Evolutionary conservation across 345 rosid species (phyloP).

Genomic region (Eucalyptus marginata): DNA sequence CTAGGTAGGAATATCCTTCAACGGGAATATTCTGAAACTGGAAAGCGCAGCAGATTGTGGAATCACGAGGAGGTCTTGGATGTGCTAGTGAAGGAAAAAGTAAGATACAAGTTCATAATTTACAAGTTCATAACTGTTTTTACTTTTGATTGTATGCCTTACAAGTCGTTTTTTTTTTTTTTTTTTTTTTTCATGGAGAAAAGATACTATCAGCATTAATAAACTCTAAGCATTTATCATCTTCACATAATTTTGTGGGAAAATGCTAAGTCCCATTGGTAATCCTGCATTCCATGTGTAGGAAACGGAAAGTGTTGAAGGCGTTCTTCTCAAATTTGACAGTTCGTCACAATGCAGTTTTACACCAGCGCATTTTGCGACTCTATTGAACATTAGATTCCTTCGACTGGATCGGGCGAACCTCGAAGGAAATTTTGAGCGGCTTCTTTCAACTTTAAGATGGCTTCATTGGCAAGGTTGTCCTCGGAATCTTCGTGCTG

Average conservation of each 20-base stretch:
- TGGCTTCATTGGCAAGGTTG: neutral
- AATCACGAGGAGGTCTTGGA: neutral
- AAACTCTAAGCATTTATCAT: neutral
- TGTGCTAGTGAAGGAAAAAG: neutral
- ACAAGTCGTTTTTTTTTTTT: too few species aligned
- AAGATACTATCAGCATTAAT: too few species aligned
- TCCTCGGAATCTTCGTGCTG: neutral
- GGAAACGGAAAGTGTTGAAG: fast-evolving
- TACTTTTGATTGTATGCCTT: neutral
- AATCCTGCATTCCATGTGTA: neutral
- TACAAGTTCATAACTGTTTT: too few species aligned
- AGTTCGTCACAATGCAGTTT: neutral
- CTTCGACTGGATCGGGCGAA: neutral
- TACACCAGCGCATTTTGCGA: neutral
- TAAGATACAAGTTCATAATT: neutral
- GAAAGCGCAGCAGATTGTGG: neutral
- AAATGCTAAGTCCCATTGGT: neutral
- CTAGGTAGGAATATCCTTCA: neutral
- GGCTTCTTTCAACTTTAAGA: neutral
- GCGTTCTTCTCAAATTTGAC: neutral
- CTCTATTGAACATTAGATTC: too few species aligned
- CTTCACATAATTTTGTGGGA: neutral
- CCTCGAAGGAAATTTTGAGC: neutral
- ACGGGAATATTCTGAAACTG: neutral
- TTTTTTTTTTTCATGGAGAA: too few species aligned